These are phyloP conservation scores for Fraxinus albicans DNA, from an alignment of 305 asterid genomes.

Conservation along the genomic window DNA sequence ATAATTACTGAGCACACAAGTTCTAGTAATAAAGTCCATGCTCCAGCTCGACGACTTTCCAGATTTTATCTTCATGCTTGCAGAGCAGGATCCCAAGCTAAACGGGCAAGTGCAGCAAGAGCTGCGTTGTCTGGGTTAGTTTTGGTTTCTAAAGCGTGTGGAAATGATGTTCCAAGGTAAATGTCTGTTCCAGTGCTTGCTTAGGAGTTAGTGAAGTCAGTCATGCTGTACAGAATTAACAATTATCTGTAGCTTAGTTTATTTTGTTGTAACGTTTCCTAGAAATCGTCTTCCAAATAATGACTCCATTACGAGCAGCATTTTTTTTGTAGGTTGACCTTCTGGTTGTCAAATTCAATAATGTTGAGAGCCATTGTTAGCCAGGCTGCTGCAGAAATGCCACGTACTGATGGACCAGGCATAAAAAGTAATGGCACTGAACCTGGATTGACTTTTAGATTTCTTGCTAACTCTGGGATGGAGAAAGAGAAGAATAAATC, in stretches of 20 bases:
- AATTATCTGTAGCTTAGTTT: background rate
- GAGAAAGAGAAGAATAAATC: conserved; percentile 29
- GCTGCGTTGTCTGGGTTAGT: conserved; percentile 80
- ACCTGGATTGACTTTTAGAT: conserved; percentile 20
- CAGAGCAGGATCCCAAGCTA: conserved; percentile 51
- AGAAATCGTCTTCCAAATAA: background rate
- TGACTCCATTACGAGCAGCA: background rate
- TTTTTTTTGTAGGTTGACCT: conserved; percentile 64
- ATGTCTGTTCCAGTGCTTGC: conserved; percentile 1
- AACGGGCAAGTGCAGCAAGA: conserved; percentile 79
- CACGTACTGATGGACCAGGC: conserved; percentile 25
- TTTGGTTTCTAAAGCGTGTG: conserved; percentile 91
- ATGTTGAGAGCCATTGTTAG: conserved; percentile 84
- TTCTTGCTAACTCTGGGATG: conserved; percentile 8
- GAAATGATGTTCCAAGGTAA: conserved; percentile 93
- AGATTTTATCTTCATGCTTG: conserved; percentile 73
- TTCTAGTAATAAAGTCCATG: conserved; percentile 75
- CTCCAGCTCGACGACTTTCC: conserved; percentile 88
- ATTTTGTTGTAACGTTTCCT: background rate
- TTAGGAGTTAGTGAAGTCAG: background rate
- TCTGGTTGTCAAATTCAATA: conserved; percentile 87
- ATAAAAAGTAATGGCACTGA: conserved; percentile 17
- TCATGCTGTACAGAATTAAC: background rate
- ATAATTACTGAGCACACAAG: conserved; percentile 81
- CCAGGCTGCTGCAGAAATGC: conserved; percentile 59